Conservation (phyloP, 2,329 filamentous ascomycete species). For the Pseudocercospora fijiensis region DNA sequence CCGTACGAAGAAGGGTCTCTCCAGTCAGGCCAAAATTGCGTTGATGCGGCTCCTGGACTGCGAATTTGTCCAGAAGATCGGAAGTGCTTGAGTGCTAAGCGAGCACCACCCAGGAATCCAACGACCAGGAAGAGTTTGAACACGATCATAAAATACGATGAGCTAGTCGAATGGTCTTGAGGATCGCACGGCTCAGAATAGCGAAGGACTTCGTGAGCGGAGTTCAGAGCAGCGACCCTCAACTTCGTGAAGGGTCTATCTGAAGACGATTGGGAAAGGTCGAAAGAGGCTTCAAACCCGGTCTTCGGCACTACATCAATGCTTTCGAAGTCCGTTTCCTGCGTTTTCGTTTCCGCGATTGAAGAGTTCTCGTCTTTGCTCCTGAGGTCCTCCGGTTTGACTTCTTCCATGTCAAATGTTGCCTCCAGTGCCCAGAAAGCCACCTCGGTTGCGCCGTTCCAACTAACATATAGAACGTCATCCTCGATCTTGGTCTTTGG, state of each 20-base stretch:
- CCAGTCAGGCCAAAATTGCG: conserved; percentile 17
- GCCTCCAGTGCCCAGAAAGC: conserved; percentile 45
- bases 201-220: conserved; percentile 24
- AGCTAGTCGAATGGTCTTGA: conserved; percentile 5
- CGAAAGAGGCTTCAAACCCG: conserved; percentile 31
- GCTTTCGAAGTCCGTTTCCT: conserved; percentile 4
- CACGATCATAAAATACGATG: conserved; percentile 22
- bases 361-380: conserved; percentile 61
- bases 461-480: conserved; percentile 51
- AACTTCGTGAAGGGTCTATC: conserved; percentile 16
- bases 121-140: conserved; percentile 25
- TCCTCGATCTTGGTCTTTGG: conserved; percentile 28
- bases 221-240: conserved; percentile 30
- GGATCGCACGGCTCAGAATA: conserved; percentile 18
- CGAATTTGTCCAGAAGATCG: conserved; percentile 15
- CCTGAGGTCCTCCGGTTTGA: conserved; percentile 74
- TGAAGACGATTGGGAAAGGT: conserved; percentile 14
- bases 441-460: conserved; percentile 53
- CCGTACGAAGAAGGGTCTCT: not conserved
- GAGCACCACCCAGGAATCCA: conserved; percentile 22
- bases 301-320: conserved; percentile 26
- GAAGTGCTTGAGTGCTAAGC: conserved; percentile 20
- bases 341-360: not conserved
- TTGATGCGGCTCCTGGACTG: not conserved
- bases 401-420: conserved; percentile 39